Base-by-base conservation (phyloP, 768 basidiomycete genomes). In the Boletus huronensis region DNA sequence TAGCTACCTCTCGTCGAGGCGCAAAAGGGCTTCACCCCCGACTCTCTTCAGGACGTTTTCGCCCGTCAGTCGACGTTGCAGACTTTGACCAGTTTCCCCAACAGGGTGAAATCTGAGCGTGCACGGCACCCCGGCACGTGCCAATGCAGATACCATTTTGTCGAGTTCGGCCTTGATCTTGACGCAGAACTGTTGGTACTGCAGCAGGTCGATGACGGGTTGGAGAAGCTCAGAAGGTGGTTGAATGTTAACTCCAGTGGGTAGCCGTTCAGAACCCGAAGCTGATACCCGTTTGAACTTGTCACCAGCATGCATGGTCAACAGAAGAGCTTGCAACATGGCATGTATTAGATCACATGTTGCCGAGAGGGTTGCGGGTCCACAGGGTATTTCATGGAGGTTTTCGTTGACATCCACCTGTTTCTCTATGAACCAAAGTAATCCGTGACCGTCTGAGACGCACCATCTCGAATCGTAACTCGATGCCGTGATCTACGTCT, bases 401-500 rank as follows among this genome's bases (percentile, higher is more conserved):
- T 64, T 46, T 29, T 58, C 48, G 28, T 69, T 66, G 23, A 62
- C 50, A 29, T 75, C 75, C 31, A 77, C 62, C 79, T 80, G 23
- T 48, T 43, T 53, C 19, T 5, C 21, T 14, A 7, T 70, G 26
- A 58, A 48, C 40, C 13, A 42, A 44, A 31, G 49, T 14, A 6
- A 43, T 7, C 3, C 16, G 25, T 34, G 39, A 39, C 10, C 36
- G 26, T 58, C 41, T 46, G 23, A 34, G 34, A 73, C 80, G 60
- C 62, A 90, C 88, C 66, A 93, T 73, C 68, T 93, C 87, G 61
- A 93, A 87, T 25, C 75, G 78, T 28, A 93, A 72, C 55, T 88
- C 85, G 19, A 79, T 76, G 21, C 76, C 83, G 51, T 85, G 83
- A 19, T 88, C 85, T n/a, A 83, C 85, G 54, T 90, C 88, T 49